phyloP scores from a whole-genome alignment of 2,329 filamentous ascomycete genomes.

The Plectosphaerella sp. region DNA sequence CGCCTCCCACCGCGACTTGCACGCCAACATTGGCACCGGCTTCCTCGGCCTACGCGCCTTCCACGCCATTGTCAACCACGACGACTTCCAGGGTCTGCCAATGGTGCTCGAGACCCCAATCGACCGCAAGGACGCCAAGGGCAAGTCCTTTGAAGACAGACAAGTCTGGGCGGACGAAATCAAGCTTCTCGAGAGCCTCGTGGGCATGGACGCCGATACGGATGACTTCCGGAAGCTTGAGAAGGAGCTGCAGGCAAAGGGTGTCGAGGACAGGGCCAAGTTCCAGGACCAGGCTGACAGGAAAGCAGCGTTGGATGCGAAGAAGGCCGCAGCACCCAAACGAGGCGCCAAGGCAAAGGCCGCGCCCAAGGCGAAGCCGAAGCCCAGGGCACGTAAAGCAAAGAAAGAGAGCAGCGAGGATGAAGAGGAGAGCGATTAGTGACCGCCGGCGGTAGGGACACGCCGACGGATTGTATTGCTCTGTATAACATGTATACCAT shows the following conservation, averaged over 20 bases:
- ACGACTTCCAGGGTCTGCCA: conserved; percentile 70
- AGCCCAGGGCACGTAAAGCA: conserved; percentile 14
- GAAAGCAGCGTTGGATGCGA: conserved; percentile 59
- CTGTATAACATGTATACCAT: background rate
- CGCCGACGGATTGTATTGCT: background rate
- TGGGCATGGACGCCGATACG: conserved; percentile 76
- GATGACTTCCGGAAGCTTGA: conserved; percentile 68
- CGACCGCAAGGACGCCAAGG: conserved; percentile 61
- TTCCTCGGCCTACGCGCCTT: conserved; percentile 89
- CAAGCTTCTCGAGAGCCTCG: conserved; percentile 83
- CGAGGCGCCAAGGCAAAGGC: conserved; percentile 23
- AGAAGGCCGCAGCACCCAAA: conserved; percentile 25
- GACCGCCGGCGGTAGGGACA: background rate
- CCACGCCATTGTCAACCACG: conserved; percentile 83
- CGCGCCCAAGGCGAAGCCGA: background rate
- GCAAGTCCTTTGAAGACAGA: conserved; percentile 71
- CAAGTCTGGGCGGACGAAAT: conserved; percentile 90
- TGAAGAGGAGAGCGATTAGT: conserved; percentile 13
- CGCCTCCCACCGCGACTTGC: conserved; percentile 75
- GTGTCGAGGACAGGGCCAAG: conserved; percentile 66
- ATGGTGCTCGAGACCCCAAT: conserved; percentile 98
- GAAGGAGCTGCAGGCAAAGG: conserved; percentile 59
- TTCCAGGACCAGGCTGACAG: conserved; percentile 76
- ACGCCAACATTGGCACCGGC: conserved; percentile 94
- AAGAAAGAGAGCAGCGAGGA: conserved; percentile 26